These are phyloP conservation scores for Ophiostoma quercus DNA, from an alignment of 2,329 filamentous ascomycete genomes.

Conservation along the genomic window DNA sequence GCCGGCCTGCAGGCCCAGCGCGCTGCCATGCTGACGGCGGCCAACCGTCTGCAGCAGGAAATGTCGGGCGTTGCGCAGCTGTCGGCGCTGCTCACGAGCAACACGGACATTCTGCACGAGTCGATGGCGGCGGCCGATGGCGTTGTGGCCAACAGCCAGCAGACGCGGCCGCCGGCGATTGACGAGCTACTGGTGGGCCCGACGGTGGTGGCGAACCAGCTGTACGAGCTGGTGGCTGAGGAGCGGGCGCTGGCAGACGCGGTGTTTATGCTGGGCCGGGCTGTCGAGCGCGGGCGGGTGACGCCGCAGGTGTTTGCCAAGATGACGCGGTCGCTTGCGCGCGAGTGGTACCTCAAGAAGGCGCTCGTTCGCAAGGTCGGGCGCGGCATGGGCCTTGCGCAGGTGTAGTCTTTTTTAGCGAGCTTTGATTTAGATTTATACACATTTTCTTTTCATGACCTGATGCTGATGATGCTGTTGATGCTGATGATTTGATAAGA, in stretches of 20 bases:
- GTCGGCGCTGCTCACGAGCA: constrained; percentile 64
- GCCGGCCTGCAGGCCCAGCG: constrained; percentile 74
- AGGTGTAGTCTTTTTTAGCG: neutral
- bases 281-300: constrained; percentile 67
- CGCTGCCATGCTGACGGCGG: constrained; percentile 65
- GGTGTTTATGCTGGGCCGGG: constrained; percentile 73
- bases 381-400: constrained; percentile 62
- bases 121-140: constrained; percentile 73
- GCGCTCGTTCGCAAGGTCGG: constrained; percentile 73
- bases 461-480: neutral
- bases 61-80: constrained; percentile 65
- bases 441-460: no score
- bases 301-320: constrained; percentile 70
- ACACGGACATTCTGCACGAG: constrained; percentile 71
- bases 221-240: constrained; percentile 85
- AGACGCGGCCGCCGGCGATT: constrained; percentile 66
- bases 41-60: constrained; percentile 67
- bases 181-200: constrained; percentile 92
- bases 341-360: constrained; percentile 82
- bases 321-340: constrained; percentile 66
- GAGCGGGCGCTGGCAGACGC: constrained; percentile 82
- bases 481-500: neutral
- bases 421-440: neutral
- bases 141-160: constrained; percentile 67
- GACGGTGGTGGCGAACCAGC: constrained; percentile 84